Conservation (phyloP, 2,329 filamentous ascomycete genomes). For the Talaromyces sp. region DNA sequence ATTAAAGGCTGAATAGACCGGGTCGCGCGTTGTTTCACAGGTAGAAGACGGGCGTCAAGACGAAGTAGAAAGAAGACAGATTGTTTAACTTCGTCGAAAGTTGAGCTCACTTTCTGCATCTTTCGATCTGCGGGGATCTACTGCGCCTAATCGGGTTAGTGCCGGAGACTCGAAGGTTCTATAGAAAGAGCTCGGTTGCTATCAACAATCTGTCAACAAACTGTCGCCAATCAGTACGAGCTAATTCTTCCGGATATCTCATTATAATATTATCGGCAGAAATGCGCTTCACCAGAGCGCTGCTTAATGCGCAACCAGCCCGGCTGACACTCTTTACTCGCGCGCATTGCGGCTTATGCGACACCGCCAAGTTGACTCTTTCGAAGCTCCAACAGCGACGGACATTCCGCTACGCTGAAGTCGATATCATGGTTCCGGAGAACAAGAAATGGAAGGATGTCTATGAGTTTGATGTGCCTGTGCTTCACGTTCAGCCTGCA, state of each 20-base stretch:
- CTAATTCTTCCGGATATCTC: neutral
- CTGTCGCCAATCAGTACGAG: neutral
- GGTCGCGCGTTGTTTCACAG: neutral
- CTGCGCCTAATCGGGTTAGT: constrained; percentile 32
- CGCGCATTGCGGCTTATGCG: constrained; percentile 58
- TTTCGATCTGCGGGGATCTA: constrained; percentile 9
- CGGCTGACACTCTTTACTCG: constrained; percentile 61
- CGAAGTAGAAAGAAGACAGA: neutral
- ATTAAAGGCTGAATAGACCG: neutral
- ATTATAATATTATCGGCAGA: neutral
- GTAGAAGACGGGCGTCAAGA: neutral
- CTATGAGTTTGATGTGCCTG: constrained; percentile 64
- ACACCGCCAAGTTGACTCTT: constrained; percentile 58
- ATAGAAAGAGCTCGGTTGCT: constrained; percentile 20
- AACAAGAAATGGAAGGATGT: constrained; percentile 58
- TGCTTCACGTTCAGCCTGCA: constrained; percentile 56
- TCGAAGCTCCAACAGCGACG: constrained; percentile 52
- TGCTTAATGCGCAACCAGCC: constrained; percentile 29
- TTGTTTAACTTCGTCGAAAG: constrained; percentile 1
- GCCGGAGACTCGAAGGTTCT: constrained; percentile 41
- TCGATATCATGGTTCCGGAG: constrained; percentile 56
- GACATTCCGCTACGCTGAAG: constrained; percentile 56
- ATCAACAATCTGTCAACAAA: neutral
- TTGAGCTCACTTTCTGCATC: constrained; percentile 1
- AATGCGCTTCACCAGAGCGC: constrained; percentile 32